A percentile compares a stretch with the other conserved stretches of the same genome.
These are phyloP conservation scores for Carex pumila DNA, from an alignment of 176 grass and related monocot genomes.

Conservation along the genomic window DNA sequence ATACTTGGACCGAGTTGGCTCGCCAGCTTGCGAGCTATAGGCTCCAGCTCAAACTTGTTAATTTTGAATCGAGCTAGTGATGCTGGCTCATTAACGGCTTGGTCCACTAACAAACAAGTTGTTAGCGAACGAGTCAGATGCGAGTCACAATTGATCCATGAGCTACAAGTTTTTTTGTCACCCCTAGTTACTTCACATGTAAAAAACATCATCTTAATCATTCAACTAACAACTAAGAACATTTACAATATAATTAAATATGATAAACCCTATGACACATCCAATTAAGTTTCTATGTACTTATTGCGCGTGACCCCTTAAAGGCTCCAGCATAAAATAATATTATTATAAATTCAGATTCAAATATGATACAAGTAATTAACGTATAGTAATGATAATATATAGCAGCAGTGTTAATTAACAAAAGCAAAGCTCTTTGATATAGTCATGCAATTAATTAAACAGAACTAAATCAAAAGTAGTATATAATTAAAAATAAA, in stretches of 20 bases:
- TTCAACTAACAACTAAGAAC: too few relatives aligned
- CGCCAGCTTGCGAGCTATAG: too few relatives aligned
- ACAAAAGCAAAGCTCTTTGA: constrained; percentile 11
- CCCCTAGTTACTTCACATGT: too few relatives aligned
- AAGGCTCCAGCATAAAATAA: background rate
- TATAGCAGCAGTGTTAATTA: constrained; percentile 2
- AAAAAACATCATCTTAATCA: too few relatives aligned
- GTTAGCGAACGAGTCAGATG: too few relatives aligned
- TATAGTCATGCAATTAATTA: background rate
- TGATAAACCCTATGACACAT: background rate
- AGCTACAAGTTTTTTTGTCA: too few relatives aligned
- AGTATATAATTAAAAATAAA: background rate
- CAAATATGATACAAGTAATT: background rate
- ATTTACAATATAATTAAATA: background rate
- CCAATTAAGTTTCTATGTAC: background rate
- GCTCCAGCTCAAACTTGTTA: too few relatives aligned
- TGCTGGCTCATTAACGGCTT: too few relatives aligned
- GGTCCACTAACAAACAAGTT: too few relatives aligned
- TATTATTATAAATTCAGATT: background rate
- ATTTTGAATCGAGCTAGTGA: too few relatives aligned
- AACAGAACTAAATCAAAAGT: constrained; percentile 10
- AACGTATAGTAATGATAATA: background rate
- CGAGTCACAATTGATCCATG: too few relatives aligned
- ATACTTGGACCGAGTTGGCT: too few relatives aligned
- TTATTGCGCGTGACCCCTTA: background rate